Base-by-base conservation (phyloP, 306 rosid genomes). In the Macrotyloma uniflorum region DNA sequence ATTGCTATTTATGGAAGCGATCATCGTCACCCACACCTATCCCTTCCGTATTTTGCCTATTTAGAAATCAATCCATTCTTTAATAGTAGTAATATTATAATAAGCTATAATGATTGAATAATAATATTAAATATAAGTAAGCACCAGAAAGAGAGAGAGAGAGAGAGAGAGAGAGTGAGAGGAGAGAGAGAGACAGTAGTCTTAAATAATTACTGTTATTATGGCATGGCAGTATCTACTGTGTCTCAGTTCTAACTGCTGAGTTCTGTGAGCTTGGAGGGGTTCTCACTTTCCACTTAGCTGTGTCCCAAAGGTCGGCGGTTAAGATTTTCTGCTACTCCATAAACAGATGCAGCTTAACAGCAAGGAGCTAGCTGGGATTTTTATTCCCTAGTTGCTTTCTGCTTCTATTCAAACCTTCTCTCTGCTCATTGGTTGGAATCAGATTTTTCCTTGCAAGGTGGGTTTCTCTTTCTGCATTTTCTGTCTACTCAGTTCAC, bases 381-480 rank as follows among this genome's bases (percentile, higher is more conserved):
- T 71, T 80, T 53, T 18, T 26, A 63, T 49, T 63, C 74, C 74
- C 47, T 40, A 15, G 30, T 54, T 35, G 50, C 75, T 50, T 8
- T 49, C 75, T 53, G 76, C 15, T 36, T 54, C 53, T 36, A 11
- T 67, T 78, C 35, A 19, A 47, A 76, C 63, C 28, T 75, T 19
- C 24, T 40, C 30, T 66, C 67, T 30, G 30, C 35, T 75, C 80
- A 81, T 62, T 68, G 67, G 72, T 78, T 61, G 77, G 79, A 62
- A 68, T 49, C 62, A 30, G 72, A 33, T 42, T 65, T 26, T 84
- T 42, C 82, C 83, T 83, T 70, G 22, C 80, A 38, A 77, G 67
- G 79, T 76, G 58, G 81, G 76, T 76, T 67, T 77, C 81, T 38
- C 20, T 67, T 59, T 59, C 63, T 82, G 36, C 62, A 79, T 67